Evolutionary conservation across 495 filamentous ascomycete genomes (phyloP).

Genomic region (Neurospora discreta): DNA sequence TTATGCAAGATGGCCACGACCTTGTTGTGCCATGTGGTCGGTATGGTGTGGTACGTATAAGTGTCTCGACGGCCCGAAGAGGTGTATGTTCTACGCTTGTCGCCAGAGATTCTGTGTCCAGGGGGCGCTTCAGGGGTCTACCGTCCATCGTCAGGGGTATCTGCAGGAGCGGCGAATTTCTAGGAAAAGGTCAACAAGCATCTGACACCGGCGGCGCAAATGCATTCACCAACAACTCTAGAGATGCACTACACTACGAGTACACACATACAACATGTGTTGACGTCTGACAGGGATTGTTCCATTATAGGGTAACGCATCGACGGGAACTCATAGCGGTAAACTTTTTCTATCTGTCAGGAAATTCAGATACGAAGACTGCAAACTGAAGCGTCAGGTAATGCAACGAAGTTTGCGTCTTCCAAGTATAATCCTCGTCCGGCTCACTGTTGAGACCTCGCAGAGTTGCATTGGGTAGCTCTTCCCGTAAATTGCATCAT

Average conservation of each 20-base stretch:
- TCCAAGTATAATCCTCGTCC: neutral
- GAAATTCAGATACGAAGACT: neutral
- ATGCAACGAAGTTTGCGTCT: neutral
- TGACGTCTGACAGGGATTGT: neutral
- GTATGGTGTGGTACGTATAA: neutral
- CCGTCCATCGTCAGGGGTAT: neutral
- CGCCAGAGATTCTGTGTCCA: neutral
- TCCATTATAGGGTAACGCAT: neutral
- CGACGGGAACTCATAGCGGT: neutral
- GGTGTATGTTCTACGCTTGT: neutral
- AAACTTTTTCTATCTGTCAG: neutral
- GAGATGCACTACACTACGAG: neutral
- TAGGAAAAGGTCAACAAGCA: neutral
- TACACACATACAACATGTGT: neutral
- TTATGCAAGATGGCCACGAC: conserved; percentile 11
- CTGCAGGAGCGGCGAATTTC: neutral
- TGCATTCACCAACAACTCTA: neutral
- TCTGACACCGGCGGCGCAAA: neutral
- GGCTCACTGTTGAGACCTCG: neutral
- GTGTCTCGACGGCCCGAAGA: neutral
- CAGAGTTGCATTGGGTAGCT: neutral
- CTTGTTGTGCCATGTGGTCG: neutral
- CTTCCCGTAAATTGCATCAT: neutral
- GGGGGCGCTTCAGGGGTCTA: neutral
- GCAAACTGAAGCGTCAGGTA: neutral